Percentiles rank a stretch among this genome's conserved stretches.
phyloP scores from a whole-genome alignment of 768 basidiomycete species.

The Suillus brevipes region DNA sequence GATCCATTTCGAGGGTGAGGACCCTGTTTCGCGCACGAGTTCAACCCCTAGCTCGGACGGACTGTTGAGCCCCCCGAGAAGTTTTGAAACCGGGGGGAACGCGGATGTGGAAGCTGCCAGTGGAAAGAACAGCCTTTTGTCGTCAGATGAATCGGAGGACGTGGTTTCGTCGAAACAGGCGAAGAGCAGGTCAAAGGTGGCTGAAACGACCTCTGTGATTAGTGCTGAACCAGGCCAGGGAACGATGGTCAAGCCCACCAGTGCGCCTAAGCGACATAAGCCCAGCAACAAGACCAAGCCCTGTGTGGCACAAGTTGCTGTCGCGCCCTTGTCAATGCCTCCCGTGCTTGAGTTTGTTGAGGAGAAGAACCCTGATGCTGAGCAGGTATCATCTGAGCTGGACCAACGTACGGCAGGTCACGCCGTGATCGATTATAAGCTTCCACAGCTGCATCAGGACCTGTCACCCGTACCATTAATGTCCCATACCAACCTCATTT shows the following conservation, averaged over 20 bases:
- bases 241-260: slow-evolving; percentile 3
- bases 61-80: slow-evolving; percentile 15
- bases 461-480: slow-evolving; percentile 60
- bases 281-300: slow-evolving; percentile 6
- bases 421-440: slow-evolving; percentile 52
- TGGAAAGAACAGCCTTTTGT: slow-evolving; percentile 8
- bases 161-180: background rate
- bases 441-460: slow-evolving; percentile 56
- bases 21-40: slow-evolving; percentile 12
- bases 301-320: background rate
- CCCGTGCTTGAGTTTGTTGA: slow-evolving; percentile 3
- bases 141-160: slow-evolving; percentile 13
- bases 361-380: slow-evolving; percentile 3
- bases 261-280: background rate
- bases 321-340: background rate
- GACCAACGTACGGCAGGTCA: slow-evolving; percentile 16
- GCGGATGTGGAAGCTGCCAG: slow-evolving; percentile 14
- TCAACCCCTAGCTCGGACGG: slow-evolving; percentile 21
- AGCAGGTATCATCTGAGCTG: slow-evolving; percentile 7
- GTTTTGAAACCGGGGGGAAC: slow-evolving; percentile 16
- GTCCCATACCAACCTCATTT: slow-evolving; percentile 73
- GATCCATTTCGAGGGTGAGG: slow-evolving; percentile 8
- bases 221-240: background rate
- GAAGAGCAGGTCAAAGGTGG: background rate
- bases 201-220: slow-evolving; percentile 9